phyloP scores from a whole-genome alignment of 306 rosid species.

The Begonia masoniana region DNA sequence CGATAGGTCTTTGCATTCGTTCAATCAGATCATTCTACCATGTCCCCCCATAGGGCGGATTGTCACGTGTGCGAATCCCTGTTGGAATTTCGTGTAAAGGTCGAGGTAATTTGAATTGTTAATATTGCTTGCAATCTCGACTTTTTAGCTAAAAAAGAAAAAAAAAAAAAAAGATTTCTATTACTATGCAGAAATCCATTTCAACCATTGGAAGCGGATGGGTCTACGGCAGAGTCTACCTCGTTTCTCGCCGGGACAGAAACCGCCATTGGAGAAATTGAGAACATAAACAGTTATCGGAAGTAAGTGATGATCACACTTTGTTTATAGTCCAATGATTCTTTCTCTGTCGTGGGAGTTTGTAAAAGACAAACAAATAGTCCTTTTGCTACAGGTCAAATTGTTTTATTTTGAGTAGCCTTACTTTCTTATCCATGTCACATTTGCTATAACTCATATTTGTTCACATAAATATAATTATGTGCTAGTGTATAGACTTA shows the following conservation, averaged over 20 bases:
- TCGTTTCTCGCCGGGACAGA: slow-evolving; percentile 37
- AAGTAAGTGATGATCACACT: neutral
- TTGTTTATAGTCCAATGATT: neutral
- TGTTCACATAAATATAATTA: no score
- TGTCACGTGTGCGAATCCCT: slow-evolving; percentile 79
- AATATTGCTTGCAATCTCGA: neutral
- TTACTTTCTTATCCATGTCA: no score
- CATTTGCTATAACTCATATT: no score
- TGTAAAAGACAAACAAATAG: no score
- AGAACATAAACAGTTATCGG: slow-evolving; percentile 30
- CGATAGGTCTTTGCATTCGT: slow-evolving; percentile 91
- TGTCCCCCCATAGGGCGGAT: slow-evolving; percentile 75
- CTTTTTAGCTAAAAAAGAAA: no score
- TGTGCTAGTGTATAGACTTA: no score
- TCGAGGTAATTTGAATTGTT: slow-evolving; percentile 44
- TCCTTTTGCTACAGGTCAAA: no score
- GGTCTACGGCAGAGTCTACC: slow-evolving; percentile 81
- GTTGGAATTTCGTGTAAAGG: slow-evolving; percentile 66
- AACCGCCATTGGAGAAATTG: slow-evolving; percentile 12
- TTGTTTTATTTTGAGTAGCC: no score
- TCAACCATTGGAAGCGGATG: slow-evolving; percentile 64
- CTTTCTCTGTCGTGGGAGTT: neutral
- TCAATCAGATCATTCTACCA: slow-evolving; percentile 32
- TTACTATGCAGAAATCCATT: slow-evolving; percentile 42
- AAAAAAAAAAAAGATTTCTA: neutral